Base-by-base conservation (phyloP, 306 rosid species). In the Trifolium subterraneum region DNA sequence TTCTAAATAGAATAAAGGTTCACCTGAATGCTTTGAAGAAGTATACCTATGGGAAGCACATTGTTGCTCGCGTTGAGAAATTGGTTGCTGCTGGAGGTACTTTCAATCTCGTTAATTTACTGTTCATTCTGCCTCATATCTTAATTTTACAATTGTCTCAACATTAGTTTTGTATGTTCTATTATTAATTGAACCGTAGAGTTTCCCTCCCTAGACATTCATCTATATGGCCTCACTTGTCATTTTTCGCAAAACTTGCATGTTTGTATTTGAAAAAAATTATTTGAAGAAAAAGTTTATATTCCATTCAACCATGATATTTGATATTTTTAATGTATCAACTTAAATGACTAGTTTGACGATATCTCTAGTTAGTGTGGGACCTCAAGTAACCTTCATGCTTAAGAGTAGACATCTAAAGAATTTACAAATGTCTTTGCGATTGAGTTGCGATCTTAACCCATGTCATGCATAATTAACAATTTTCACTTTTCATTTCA, bases 61-160 rank as follows among this genome's bases (percentile, higher is more conserved):
- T 91, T n/a, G 98, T 91, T 61, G 95, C 97, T 0, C 98, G 97
- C 45, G 98, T 94, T 39, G 98, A 94, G 87, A 91, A 94, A 82
- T 89, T 94, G 70, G 98, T 94, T 61, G 97, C 97, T 47, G 98
- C 98, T 50, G 97, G 97, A 77, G 98, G 97, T 93, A 87, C 29
- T 68, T 52, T 7, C 47, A 52, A 8, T 70, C 72, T 75, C 80
- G 13, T 75, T 10, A 51, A 56, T 39, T 63, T 50, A 2, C 15
- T 22, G 19, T 65, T 61, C 16, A 6, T 60, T 39, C 7, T 1
- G 14, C 38, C 23, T 68, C 25, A 27, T 25, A 55, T 5, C 18
- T 48, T 19, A 8, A 20, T 52, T 19, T 52, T 19, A 20, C 27
- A 19, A 9, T 52, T 52, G 6, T 3, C 13, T 52, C 22, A 15